phyloP scores from a whole-genome alignment of 768 basidiomycete species.

The Auricularia cornea region DNA sequence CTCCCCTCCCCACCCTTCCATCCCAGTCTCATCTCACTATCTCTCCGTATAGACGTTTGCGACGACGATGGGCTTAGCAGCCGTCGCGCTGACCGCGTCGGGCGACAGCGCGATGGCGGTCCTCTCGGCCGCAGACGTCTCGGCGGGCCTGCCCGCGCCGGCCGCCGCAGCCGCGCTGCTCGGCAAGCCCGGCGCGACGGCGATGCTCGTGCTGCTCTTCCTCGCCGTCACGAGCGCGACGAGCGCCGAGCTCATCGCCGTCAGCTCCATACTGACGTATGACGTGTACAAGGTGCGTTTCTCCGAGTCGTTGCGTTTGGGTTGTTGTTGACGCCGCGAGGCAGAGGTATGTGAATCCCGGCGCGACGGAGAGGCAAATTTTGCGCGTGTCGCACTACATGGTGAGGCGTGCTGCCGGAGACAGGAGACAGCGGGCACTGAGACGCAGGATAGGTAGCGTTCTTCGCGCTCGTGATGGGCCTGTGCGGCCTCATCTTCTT shows the following conservation, averaged over 20 bases:
- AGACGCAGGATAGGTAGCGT: slow-evolving; percentile 51
- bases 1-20: not conserved
- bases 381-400: slow-evolving; percentile 59
- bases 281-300: slow-evolving; percentile 66
- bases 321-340: not conserved
- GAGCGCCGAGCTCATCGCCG: slow-evolving; percentile 86
- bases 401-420: no score
- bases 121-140: slow-evolving; percentile 56
- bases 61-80: slow-evolving; percentile 80
- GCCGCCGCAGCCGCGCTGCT: slow-evolving; percentile 77
- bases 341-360: slow-evolving; percentile 71
- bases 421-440: no score
- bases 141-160: slow-evolving; percentile 81
- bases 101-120: slow-evolving; percentile 31
- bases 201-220: slow-evolving; percentile 75
- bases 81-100: slow-evolving; percentile 60
- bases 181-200: slow-evolving; percentile 70
- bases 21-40: not conserved
- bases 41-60: slow-evolving; percentile 60
- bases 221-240: slow-evolving; percentile 81
- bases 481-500: slow-evolving; percentile 79
- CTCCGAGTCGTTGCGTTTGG: not conserved
- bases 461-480: slow-evolving; percentile 72
- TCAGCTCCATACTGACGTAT: slow-evolving; percentile 74
- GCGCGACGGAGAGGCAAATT: slow-evolving; percentile 67